Evolutionary conservation across 371 early-diverging fungal species (phyloP), one percentile per base, ranked within the genome.

Genomic region (Mortierella sp.): DNA sequence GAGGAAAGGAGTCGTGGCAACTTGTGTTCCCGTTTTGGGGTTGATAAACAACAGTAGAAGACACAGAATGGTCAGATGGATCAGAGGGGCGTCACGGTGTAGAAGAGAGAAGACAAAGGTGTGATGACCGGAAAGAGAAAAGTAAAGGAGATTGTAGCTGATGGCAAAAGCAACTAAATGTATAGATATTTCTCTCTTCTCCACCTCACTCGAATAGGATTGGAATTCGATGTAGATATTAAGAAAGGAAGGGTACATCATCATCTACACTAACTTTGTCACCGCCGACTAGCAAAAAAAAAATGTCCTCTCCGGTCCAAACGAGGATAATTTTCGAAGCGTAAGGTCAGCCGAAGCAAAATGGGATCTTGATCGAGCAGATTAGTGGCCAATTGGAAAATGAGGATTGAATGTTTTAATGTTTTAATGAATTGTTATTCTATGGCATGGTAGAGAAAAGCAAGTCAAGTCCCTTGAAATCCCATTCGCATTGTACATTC

Each of bases 211-310:
- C 40, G 29, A 40, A 28, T 40, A 45, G 26, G n/a, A 64, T 62
- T 32, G 70, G 70, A 69, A 69, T 62, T 12, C 19, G 35, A 54
- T 40, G n/a, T 32, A 15, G 42, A 12, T 55, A 40, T 53, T 31
- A 22, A 35, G 19, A 12, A 22, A 17, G 22, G 43, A 34, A 55
- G 19, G 12, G 26, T 12, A 26, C 28, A 70, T 64, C 42, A 23
- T 31, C 32, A 64, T 64, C 71, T 34, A 65, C 54, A 22, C 71
- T 23, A 60, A 65, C 61, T 32, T 65, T 71, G 59, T 65, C 71
- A 60, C 61, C 71, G 61, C 61, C 61, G 26, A 31, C 34, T 42
- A 54, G 55, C 15, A 22, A 13, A 42, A 51, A 51, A 55, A 45
- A 55, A 34, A 23, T 28, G 35, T 19, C 12, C 17, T 22, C 22